Percentiles rank a stretch among this genome's conserved stretches.
These are phyloP conservation scores for Aspergillus versicolor DNA, from an alignment of 2,329 filamentous ascomycete species.

Conservation along the genomic window DNA sequence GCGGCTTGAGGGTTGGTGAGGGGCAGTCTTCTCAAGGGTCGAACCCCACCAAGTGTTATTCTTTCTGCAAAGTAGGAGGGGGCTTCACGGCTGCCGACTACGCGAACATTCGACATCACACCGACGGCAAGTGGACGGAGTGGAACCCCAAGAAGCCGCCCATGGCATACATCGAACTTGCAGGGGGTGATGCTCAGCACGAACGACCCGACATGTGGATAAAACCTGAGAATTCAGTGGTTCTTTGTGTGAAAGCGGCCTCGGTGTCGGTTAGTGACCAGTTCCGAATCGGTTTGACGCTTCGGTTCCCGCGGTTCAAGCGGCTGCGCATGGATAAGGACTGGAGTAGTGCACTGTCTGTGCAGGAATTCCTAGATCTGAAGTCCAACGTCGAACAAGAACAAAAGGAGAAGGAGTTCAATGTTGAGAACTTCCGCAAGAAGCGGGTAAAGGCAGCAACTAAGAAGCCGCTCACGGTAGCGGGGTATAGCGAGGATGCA, in stretches of 20 bases:
- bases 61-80: slow-evolving; percentile 98
- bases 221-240: slow-evolving; percentile 79
- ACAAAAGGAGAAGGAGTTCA: slow-evolving; percentile 70
- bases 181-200: slow-evolving; percentile 69
- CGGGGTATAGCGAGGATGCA: slow-evolving; percentile 61
- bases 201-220: slow-evolving; percentile 94
- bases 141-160: slow-evolving; percentile 81
- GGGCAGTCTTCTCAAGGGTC: slow-evolving; percentile 57
- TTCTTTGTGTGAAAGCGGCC: slow-evolving; percentile 85
- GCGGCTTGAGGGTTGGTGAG: slow-evolving; percentile 75
- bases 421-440: slow-evolving; percentile 66
- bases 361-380: slow-evolving; percentile 74
- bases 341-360: slow-evolving; percentile 77
- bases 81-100: slow-evolving; percentile 86
- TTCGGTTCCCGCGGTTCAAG: slow-evolving; percentile 91
- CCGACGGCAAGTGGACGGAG: slow-evolving; percentile 85
- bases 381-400: slow-evolving; percentile 69
- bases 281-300: slow-evolving; percentile 73
- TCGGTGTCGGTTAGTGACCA: slow-evolving; percentile 72
- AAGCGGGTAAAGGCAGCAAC: slow-evolving; percentile 58
- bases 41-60: slow-evolving; percentile 74
- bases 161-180: slow-evolving; percentile 74
- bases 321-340: slow-evolving; percentile 75
- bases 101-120: slow-evolving; percentile 74
- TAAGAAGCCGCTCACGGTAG: slow-evolving; percentile 71